Evolutionary conservation across 768 basidiomycete genomes (phyloP), one percentile per base, ranked within the genome.

Genomic region (Tubosaeta sp.): DNA sequence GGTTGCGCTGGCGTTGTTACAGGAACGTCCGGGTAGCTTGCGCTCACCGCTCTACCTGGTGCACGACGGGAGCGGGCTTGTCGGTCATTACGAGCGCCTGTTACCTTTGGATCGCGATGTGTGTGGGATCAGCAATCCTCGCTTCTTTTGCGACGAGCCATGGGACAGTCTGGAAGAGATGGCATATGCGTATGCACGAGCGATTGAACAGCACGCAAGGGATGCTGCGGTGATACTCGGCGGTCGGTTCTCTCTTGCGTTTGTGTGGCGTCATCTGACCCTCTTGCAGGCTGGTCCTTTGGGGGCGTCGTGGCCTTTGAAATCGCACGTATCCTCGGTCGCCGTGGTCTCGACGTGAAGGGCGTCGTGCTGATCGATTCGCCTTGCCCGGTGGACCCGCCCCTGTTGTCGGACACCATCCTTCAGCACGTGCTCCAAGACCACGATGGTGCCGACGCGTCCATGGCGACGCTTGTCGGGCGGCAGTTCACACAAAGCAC

Each of bases 301-400:
- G 87, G 87, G 12, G 87, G 86, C 2, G 81, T 87, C 5, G 79
- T 81, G 0, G 85, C 87, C 0, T 88, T 81, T 58, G 87, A 88
- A 59, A 68, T 80, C 3, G 79, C 82, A 16, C 75, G 74, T 1
- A 77, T 78, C 26, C 75, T 88, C 16, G 6, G 12, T 12, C 14
- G 46, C 1, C 69, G 61, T 5, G 80, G 77, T 3, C 57, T 76
- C 9, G 46, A 56, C 1, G 80, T 85, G 19, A 69, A 70, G 46
- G 88, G 85, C 0, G 69, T 89, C 41, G 56, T 88, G 9, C 70
- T 88, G 53, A 82, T 90, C 57, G 88, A 89, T 62, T 74, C 84
- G 0, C 85, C 88, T 0, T 71, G 74, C 51, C 86, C 88, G 0
- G 61, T 73, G 9, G 67, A 73, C n/a, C 74, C 76, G 6, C 71